Conservation (phyloP, 1,284 basidiomycete species). For the Trichosporon sp. region DNA sequence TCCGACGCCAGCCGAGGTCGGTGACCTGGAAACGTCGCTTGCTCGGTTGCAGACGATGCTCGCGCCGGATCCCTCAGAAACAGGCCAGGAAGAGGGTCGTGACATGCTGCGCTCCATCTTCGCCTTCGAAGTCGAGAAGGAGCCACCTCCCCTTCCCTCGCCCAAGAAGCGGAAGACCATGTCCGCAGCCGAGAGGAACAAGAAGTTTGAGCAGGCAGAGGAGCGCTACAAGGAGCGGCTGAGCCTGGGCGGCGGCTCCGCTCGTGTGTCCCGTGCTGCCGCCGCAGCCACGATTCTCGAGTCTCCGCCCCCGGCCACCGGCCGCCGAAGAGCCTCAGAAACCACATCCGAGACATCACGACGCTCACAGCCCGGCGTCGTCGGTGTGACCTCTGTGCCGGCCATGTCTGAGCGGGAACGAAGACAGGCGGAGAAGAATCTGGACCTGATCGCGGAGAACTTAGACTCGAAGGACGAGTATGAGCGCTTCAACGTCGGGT, state of each 20-base stretch:
- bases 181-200: constrained; percentile 32
- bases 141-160: constrained; percentile 58
- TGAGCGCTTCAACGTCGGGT: constrained; percentile 79
- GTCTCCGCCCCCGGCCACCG: background rate
- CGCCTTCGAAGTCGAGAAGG: constrained; percentile 65
- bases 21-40: constrained; percentile 72
- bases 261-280: background rate
- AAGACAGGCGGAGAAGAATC: constrained; percentile 43
- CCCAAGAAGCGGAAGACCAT: constrained; percentile 53
- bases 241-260: constrained; percentile 22
- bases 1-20: constrained; percentile 47
- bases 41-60: constrained; percentile 45
- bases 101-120: constrained; percentile 71
- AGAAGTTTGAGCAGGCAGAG: constrained; percentile 35
- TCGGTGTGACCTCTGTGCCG: constrained; percentile 42
- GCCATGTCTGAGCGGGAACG: constrained; percentile 56
- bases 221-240: constrained; percentile 29
- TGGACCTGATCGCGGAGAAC: constrained; percentile 62
- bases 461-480: constrained; percentile 76
- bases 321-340: background rate
- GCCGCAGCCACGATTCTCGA: background rate
- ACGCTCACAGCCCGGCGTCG: constrained; percentile 46
- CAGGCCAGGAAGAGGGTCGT: constrained; percentile 53
- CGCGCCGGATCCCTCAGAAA: constrained; percentile 41
- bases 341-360: constrained; percentile 21